Base-by-base conservation (phyloP, 345 rosid genomes). In the Gynandropsis gynandra region DNA sequence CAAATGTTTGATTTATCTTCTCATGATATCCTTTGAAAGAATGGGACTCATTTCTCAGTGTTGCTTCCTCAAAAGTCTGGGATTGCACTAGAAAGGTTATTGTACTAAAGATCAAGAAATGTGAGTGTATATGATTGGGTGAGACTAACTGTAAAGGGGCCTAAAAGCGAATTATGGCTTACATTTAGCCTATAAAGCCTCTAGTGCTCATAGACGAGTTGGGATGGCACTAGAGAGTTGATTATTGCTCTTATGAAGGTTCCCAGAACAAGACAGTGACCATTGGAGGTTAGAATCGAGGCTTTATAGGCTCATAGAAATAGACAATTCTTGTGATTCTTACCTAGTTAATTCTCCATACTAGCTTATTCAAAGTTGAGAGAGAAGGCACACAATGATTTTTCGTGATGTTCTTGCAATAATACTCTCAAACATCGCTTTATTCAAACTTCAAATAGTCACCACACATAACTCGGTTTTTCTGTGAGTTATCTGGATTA, bases 31-130 rank as follows among this genome's bases (percentile, higher is more conserved):
- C 7, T 42, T 55, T 63, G 32, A 74, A 63, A 46, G 58, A 61
- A 66, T 53, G 57, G 18, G 70, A 52, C 11, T 13, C 34, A 29
- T 47, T 60, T 47, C 53, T 51, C 48, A 60, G 54, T 7, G 61
- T 9, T 61, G 46, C 64, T 71, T 46, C 65, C 71, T 79, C 81
- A 73, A 12, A 73, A 42, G 42, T 72, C 71, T 1, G 89, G 89
- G 21, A 82, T 62, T 14, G 74, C 51, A 41, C 90, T 83, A 41
- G 87, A 75, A 45, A 82, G 62, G 24, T 80, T 82, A 61, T 82
- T 82, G 52, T 72, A 64, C 37, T 80, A 73, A 17, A 82, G 75
- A 54, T 72, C 77, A 38, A 83, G 72, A 32, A 76, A 32, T 10
- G 76, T 54, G 31, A 83, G 74, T 43, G 80, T 66, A 61, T 66